A percentile compares a stretch with the other conserved stretches of the same genome.
Evolutionary conservation across 768 basidiomycete genomes (phyloP).

Genomic region (Imleria badia): DNA sequence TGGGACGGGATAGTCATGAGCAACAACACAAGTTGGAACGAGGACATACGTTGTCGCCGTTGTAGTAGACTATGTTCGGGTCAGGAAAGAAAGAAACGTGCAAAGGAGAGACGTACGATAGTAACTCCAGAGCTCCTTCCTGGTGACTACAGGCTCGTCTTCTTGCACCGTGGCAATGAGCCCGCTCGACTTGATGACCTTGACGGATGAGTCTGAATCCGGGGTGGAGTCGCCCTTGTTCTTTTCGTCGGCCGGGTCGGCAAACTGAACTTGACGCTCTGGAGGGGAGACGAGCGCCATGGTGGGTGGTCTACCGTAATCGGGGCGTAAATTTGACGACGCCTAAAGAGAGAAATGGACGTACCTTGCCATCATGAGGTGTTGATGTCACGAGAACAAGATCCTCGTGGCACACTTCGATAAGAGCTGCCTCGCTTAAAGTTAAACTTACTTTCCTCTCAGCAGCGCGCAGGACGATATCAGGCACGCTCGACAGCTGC

Average conservation of each 20-base stretch:
- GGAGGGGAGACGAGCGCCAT: slow-evolving; percentile 14
- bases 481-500: slow-evolving; percentile 23
- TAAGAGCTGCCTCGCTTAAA: too few species aligned
- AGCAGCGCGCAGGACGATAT: slow-evolving; percentile 22
- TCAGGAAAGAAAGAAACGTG: not conserved
- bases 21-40: not conserved
- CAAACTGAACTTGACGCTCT: not conserved
- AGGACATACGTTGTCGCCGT: slow-evolving; percentile 66
- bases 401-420: not conserved
- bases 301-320: not conserved
- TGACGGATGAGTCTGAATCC: slow-evolving; percentile 6
- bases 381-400: too few species aligned
- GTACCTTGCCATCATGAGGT: too few species aligned
- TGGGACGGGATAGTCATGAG: not conserved
- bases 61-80: slow-evolving; percentile 63
- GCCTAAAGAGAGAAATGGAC: not conserved
- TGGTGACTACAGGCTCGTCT: slow-evolving; percentile 69
- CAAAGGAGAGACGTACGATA: slow-evolving; percentile 46
- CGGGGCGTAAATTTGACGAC: not conserved
- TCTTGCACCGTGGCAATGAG: slow-evolving; percentile 43
- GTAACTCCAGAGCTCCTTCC: slow-evolving; percentile 77
- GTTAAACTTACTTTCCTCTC: too few species aligned
- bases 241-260: slow-evolving; percentile 9
- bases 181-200: slow-evolving; percentile 14
- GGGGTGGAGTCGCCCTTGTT: slow-evolving; percentile 6